Evolutionary conservation across 2,329 filamentous ascomycete genomes (phyloP).

Genomic region (Myotisia sp.): DNA sequence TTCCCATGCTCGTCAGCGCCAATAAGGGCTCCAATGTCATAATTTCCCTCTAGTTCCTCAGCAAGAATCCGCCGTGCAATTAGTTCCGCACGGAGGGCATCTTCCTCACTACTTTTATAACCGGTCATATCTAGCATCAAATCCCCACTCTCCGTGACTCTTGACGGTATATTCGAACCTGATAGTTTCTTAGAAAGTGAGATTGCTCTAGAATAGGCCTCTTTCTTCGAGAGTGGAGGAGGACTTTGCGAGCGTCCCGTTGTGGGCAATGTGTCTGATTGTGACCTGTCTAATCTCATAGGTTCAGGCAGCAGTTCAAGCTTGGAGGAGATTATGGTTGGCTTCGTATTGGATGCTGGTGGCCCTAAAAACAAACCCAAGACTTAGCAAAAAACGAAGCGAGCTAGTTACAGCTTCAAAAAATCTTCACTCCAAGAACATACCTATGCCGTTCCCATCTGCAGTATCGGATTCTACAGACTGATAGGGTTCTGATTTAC

Average conservation of each 20-base stretch:
- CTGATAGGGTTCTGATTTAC: no score
- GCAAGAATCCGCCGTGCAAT: constrained; percentile 82
- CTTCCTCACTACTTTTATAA: constrained; percentile 87
- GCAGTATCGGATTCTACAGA: no score
- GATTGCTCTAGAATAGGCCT: constrained; percentile 71
- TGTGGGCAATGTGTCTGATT: no score
- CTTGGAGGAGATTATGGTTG: no score
- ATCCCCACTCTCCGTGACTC: constrained; percentile 84
- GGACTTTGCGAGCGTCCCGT: constrained; percentile 54
- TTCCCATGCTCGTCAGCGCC: constrained; percentile 92
- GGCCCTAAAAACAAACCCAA: no score
- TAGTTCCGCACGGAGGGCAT: constrained; percentile 82
- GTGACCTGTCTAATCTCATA: no score
- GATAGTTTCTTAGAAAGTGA: constrained; percentile 76
- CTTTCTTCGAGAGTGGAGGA: constrained; percentile 53
- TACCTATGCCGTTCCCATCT: no score
- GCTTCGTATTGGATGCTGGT: no score
- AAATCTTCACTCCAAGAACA: no score
- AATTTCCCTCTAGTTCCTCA: constrained; percentile 85
- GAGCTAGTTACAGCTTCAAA: no score
- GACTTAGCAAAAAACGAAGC: no score
- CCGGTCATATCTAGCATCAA: constrained; percentile 97
- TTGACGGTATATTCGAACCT: constrained; percentile 79
- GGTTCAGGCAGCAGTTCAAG: no score
- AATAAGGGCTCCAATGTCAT: constrained; percentile 89